Percentiles rank a stretch among this genome's conserved stretches.
phyloP scores from a whole-genome alignment of 495 filamentous ascomycete genomes.

The Saxophila tyrrhenica region DNA sequence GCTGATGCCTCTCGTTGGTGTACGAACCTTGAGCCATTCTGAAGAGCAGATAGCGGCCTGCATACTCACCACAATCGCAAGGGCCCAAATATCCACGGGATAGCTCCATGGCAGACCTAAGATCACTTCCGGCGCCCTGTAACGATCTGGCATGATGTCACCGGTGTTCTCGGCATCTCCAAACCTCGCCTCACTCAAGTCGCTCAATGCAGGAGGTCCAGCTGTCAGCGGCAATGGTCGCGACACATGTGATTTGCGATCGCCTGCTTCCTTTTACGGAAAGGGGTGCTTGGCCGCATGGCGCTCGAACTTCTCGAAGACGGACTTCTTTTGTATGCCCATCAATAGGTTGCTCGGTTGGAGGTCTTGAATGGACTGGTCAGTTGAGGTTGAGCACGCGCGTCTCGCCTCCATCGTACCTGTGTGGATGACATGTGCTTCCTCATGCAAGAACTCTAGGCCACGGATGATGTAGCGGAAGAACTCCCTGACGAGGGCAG shows the following conservation, averaged over 20 bases:
- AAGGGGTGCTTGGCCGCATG: constrained; percentile 18
- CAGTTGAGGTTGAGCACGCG: too few species aligned
- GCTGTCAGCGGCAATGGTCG: constrained; percentile 4
- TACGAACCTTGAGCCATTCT: not conserved
- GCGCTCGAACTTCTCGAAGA: constrained; percentile 9
- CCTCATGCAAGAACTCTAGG: constrained; percentile 35
- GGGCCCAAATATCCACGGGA: constrained; percentile 41
- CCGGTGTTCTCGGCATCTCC: constrained; percentile 6
- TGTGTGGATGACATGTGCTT: constrained; percentile 35
- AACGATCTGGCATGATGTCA: constrained; percentile 26
- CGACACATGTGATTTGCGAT: constrained; percentile 28
- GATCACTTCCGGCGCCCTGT: constrained; percentile 40
- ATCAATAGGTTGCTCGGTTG: constrained; percentile 31
- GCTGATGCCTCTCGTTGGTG: too few species aligned
- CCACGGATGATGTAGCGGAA: constrained; percentile 23
- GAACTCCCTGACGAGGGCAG: not conserved
- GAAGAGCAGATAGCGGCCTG: not conserved
- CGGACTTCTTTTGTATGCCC: constrained; percentile 7
- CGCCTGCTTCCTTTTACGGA: not conserved
- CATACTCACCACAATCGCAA: constrained; percentile 37
- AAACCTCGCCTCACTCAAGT: constrained; percentile 37
- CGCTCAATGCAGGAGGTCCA: constrained; percentile 32
- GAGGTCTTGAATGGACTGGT: constrained; percentile 23
- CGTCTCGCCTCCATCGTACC: constrained; percentile 31
- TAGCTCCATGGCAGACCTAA: constrained; percentile 35